Evolutionary conservation across 345 rosid genomes (phyloP), one percentile per base, ranked within the genome.

Genomic region (Arabis alpina): DNA sequence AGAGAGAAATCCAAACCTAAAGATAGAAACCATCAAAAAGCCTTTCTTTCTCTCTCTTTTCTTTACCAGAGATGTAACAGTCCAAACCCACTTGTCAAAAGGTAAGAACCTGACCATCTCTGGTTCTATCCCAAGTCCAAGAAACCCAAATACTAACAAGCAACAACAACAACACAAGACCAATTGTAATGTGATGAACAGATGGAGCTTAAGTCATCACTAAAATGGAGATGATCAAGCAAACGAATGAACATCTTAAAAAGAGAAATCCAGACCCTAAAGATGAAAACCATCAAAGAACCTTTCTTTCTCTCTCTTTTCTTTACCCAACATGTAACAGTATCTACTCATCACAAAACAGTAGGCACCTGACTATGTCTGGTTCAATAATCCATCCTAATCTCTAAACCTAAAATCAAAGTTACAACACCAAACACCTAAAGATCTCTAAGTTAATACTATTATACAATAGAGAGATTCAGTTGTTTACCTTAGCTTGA

Each of bases 51-150:
- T 62, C 87, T 45, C 61, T 68, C n/a, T 37, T 71, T 66, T n/a
- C 40, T 78, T 65, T 83, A 37, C 86, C 83, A 83, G 82, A 73
- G 81, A 77, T 75, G 82, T 79, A 83, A 83, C 84, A 77, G 80
- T 69, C 25, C 56, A 60, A 63, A 82, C 80, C 57, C 66, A 65
- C 25, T 61, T 4, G 9, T 63, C 2, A 74, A 37, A 73, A 8
- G 66, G 78, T 52, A 53, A 76, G 56, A 42, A 81, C 81, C 81
- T 79, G 80, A 78, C 85, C 68, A 70, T 69, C 76, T 61, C 80
- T 75, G 76, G 76, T 1, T 19, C 23, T 19, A 19, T 19, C 23
- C 23, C 0, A 19, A 19, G 1, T n/a, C n/a, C n/a, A n/a, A n/a
- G n/a, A n/a, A 19, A 19, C 1, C 23, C 23, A 19, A 19, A 19